phyloP scores from a whole-genome alignment of 768 basidiomycete species.

The Lactarius akahatsu region DNA sequence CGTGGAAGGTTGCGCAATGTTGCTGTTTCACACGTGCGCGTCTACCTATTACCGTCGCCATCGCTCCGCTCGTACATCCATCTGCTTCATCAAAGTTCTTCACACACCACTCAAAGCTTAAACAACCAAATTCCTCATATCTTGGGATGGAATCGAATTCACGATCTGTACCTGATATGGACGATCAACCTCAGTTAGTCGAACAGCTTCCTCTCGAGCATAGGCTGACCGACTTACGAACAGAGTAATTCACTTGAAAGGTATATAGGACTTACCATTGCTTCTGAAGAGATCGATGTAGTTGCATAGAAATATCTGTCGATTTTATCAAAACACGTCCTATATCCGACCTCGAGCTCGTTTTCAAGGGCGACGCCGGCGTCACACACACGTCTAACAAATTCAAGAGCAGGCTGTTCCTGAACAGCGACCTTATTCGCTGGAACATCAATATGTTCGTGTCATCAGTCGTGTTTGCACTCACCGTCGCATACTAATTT shows the following conservation, averaged over 20 bases:
- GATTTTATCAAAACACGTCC: not conserved
- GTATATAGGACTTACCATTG: not conserved
- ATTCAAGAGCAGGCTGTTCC: too few relatives aligned
- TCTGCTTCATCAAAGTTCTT: too few relatives aligned
- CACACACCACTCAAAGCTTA: too few relatives aligned
- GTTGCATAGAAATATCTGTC: not conserved
- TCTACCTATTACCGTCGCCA: too few relatives aligned
- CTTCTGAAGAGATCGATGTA: not conserved
- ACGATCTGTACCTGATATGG: not conserved
- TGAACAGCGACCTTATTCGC: not conserved
- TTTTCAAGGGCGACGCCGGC: not conserved
- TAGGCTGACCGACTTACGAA: not conserved
- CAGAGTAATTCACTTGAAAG: not conserved
- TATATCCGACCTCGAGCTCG: not conserved
- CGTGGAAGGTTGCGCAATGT: too few relatives aligned
- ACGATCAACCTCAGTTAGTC: not conserved
- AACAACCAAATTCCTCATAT: not conserved
- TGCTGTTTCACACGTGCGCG: too few relatives aligned
- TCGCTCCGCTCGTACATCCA: too few relatives aligned
- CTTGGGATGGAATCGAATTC: not conserved
- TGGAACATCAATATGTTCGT: not conserved
- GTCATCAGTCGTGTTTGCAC: not conserved
- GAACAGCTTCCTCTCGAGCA: rapidly evolving
- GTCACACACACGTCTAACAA: not conserved
- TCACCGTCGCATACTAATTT: not conserved